Conservation (phyloP, 1,139 yeast species). For the Yamadazyma siamensis region DNA sequence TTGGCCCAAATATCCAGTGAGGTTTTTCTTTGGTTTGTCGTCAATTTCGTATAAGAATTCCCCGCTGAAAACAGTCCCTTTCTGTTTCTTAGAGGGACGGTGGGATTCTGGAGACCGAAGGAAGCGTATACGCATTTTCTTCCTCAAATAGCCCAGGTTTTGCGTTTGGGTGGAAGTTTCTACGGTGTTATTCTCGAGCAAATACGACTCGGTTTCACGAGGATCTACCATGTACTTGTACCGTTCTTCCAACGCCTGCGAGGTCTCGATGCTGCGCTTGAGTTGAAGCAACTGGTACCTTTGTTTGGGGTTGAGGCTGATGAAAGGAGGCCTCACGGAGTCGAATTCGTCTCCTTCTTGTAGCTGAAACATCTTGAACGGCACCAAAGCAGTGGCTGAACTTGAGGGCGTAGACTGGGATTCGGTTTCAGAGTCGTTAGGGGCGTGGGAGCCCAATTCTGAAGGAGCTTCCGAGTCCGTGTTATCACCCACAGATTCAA, state of each 20-base stretch:
- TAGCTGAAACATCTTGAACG: slow-evolving; percentile 18
- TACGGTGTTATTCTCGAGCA: slow-evolving; percentile 22
- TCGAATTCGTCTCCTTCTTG: slow-evolving; percentile 41
- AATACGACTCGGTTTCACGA: slow-evolving; percentile 29
- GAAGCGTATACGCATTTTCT: slow-evolving; percentile 17
- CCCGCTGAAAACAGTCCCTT: slow-evolving; percentile 29
- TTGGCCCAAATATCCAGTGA: slow-evolving; percentile 31
- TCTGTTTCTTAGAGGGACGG: slow-evolving; percentile 11
- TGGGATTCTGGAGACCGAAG: slow-evolving; percentile 10
- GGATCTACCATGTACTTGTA: slow-evolving; percentile 42
- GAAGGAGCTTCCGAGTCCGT: not conserved
- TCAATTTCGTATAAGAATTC: slow-evolving; percentile 36
- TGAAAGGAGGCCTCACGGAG: slow-evolving; percentile 45
- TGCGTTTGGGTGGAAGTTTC: slow-evolving; percentile 46
- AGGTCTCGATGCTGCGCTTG: slow-evolving; percentile 36
- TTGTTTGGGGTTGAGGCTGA: slow-evolving; percentile 43
- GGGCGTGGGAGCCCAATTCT: not conserved
- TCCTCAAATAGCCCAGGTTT: slow-evolving; percentile 26
- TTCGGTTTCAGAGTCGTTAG: too few relatives aligned
- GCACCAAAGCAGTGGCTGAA: too few relatives aligned
- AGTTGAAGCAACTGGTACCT: slow-evolving; percentile 41
- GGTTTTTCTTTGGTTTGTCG: slow-evolving; percentile 12
- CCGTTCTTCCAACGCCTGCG: slow-evolving; percentile 29
- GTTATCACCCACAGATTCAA: too few relatives aligned
- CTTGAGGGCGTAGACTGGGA: too few relatives aligned